Base-by-base conservation (phyloP, 2,329 filamentous ascomycete species). In the Fusarium nurragi region DNA sequence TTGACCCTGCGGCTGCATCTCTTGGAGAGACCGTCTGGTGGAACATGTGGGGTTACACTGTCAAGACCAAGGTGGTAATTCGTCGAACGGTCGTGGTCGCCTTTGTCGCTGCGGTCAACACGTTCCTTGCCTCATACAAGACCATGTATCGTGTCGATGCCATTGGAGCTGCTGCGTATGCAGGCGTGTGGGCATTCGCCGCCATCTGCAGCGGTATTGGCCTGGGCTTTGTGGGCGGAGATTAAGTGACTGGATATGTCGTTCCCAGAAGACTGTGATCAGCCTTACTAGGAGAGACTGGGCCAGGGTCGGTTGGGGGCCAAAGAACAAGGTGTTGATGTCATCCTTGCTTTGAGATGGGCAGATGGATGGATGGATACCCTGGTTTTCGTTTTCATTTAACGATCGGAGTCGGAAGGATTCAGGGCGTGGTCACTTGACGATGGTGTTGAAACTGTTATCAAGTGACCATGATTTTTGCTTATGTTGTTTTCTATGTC, bases 171-270 rank as follows among this genome's bases (percentile, higher is more conserved):
- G 78, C 82, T 4, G 86, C 84, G 0, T 98, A 93, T 82, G 88
- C 91, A 3, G 80, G 81, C 21, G 81, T 94, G 32, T 97, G 93
- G 93, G 86, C 86, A n/a, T 70, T 83, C 21, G 90, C 90, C 8
- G 84, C 86, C 5, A 74, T 84, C 13, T 73, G 89, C 51, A 85
- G 86, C 4, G 90, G 90, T 14, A 30, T 81, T n/a, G 81, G 77
- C 2, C 74, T 89, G 34, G 83, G 81, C 25, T 76, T 81, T 52
- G 82, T 88, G 38, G 77, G 82, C 67, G 74, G 85, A 74, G 77
- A 78, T 50, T 79, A 69, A 18, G 67, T 44, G 48, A 47, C 22
- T 28, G 45, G 54, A 46, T 22, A 39, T 22, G 38, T 22, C 12
- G 41, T 43, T 50, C 36, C 22, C 19, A 32, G 45, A 64, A 60